Base-by-base conservation (phyloP, 108 stramenopile genomes). In the Nitzschia palea region DNA sequence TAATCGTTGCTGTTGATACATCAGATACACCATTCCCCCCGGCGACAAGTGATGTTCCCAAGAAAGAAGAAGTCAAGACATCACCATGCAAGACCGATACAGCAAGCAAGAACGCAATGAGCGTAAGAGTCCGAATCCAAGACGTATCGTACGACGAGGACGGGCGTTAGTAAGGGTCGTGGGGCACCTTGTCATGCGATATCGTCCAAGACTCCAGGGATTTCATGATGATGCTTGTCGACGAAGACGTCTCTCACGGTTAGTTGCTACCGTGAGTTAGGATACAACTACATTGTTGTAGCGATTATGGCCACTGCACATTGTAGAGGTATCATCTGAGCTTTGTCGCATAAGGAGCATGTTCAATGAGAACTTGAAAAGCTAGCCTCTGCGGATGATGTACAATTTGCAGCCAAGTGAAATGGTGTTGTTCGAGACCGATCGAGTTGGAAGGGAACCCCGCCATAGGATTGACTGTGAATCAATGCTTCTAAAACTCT, bases 61-160 rank as follows among this genome's bases (percentile, higher is more conserved):
- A 63, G 55, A 32, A 31, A 37, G 32, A 50, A 62, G 51, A 47
- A 48, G 56, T 28, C 55, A 44, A 36, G 51, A 34, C 44, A 50
- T 18, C 72, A 66, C 10, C 62, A 52, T 35, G 71, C 71, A 31
- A 67, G 61, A 55, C 66, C 70, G n/a, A 8, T n/a, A n/a, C n/a
- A n/a, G n/a, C n/a, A n/a, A n/a, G n/a, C n/a, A n/a, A n/a, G n/a
- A n/a, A n/a, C n/a, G n/a, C n/a, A n/a, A n/a, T n/a, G n/a, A n/a
- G n/a, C n/a, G n/a, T n/a, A n/a, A n/a, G n/a, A n/a, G n/a, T n/a
- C n/a, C n/a, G n/a, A n/a, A n/a, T n/a, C n/a, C n/a, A n/a, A n/a
- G n/a, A n/a, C n/a, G n/a, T n/a, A n/a, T n/a, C n/a, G n/a, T n/a
- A n/a, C n/a, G n/a, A n/a, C n/a, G n/a, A n/a, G n/a, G n/a, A n/a